phyloP scores from a whole-genome alignment of 176 grass and related monocot species.

The Oryza nivara region DNA sequence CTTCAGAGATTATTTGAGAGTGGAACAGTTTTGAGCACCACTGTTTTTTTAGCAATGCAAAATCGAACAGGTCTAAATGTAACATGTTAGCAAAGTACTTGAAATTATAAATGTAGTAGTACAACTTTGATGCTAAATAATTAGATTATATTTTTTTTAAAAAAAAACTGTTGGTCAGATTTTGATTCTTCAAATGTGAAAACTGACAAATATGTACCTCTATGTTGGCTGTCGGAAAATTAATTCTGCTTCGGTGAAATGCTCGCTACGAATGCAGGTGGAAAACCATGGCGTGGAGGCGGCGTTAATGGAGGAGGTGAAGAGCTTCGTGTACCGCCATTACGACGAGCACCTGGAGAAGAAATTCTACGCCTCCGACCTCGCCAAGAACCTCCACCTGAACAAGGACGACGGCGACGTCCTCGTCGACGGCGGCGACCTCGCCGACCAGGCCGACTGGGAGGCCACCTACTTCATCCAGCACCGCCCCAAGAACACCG shows the following conservation, averaged over 20 bases:
- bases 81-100: too few species aligned
- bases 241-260: too few species aligned
- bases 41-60: too few species aligned
- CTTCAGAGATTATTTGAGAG: neutral
- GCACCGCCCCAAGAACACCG: slow-evolving; percentile 54
- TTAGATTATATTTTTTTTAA: too few species aligned
- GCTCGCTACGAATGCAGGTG: slow-evolving; percentile 47
- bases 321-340: slow-evolving; percentile 64
- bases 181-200: too few species aligned
- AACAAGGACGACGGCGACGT: neutral
- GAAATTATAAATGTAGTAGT: too few species aligned
- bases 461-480: slow-evolving; percentile 79
- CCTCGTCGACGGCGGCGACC: neutral
- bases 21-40: too few species aligned
- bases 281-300: slow-evolving; percentile 82
- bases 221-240: too few species aligned
- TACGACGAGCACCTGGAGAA: slow-evolving; percentile 66
- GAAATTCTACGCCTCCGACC: slow-evolving; percentile 62
- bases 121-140: too few species aligned
- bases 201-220: too few species aligned
- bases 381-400: slow-evolving; percentile 49
- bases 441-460: slow-evolving; percentile 61
- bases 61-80: too few species aligned
- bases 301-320: slow-evolving; percentile 70
- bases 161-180: too few species aligned